Base-by-base conservation (phyloP, 768 basidiomycete genomes). In the Coprinopsis cinerea region DNA sequence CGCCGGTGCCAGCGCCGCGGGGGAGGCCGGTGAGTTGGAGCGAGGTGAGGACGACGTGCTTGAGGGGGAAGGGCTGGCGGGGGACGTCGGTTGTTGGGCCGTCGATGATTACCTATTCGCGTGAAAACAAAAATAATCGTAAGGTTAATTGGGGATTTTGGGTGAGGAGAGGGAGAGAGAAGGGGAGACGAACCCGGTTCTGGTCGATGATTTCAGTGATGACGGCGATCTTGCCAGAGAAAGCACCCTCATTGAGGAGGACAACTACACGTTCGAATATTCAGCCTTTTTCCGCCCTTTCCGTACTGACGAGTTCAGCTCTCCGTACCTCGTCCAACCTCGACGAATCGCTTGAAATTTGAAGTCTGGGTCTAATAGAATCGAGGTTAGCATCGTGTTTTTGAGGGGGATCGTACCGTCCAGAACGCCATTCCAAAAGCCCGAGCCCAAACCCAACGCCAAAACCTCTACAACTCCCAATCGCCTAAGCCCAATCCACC, bases 171-270 rank as follows among this genome's bases (percentile, higher is more conserved):
- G 44, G 44, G 4, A 7, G 15, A 24, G 17, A 14, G 4, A 22
- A 17, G 24, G 22, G 26, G 23, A n/a, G 22, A 46, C 88, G 54
- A 65, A 96, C 95, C 67, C 94, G 83, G 78, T 93, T 95, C 79
- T 98, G 95, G 82, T 98, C 96, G 57, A 98, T 94, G 70, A 98
- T 94, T 71, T 98, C 93, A 44, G 83, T 85, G 67, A 99, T 94
- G 56, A 92, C 87, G 49, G 96, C 96, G 61, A 96, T 90, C 69
- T 85, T 88, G 58, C 93, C 93, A 39, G 82, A 75, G 52, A 73
- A 80, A 50, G 91, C 90, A 49, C 95, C 95, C 51, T 84, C 69
- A 68, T 88, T 89, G 74, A 98, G 79, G 73, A 98, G 92, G 67
- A 97, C 92, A 55, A 97, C 92, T 86, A 55, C 0, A 27, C n/a